phyloP scores from a whole-genome alignment of 2,329 filamentous ascomycete species.

The Zelopaecilomyces penicillatus region DNA sequence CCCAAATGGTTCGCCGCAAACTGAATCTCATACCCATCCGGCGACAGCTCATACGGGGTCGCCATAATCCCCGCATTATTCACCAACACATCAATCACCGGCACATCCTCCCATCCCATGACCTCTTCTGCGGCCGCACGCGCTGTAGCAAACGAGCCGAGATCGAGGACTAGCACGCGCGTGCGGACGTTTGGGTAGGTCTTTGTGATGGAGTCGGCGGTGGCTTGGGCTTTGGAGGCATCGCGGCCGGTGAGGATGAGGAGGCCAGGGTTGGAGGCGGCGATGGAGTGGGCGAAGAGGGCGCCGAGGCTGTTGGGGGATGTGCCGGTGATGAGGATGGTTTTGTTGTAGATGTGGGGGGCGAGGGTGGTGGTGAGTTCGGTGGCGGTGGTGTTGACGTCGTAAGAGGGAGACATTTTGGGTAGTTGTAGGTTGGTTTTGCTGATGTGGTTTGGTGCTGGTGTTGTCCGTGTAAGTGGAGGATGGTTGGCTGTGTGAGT shows the following conservation, averaged over 20 bases:
- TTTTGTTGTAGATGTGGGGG: constrained; percentile 26
- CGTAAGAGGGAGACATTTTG: constrained; percentile 6
- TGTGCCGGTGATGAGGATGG: constrained; percentile 35
- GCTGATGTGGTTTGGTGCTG: no score
- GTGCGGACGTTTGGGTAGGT: constrained; percentile 23
- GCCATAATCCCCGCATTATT: constrained; percentile 38
- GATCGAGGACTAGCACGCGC: constrained; percentile 26
- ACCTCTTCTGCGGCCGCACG: constrained; percentile 29
- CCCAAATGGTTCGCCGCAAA: constrained; percentile 38
- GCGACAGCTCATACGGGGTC: constrained; percentile 21
- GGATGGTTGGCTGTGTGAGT: no score
- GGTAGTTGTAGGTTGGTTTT: no score
- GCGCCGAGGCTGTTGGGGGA: constrained; percentile 31
- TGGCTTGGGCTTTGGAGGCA: constrained; percentile 28
- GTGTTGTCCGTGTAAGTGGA: no score
- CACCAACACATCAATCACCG: constrained; percentile 30
- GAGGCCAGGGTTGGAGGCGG: constrained; percentile 28
- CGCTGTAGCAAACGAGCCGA: constrained; percentile 27
- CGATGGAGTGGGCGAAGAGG: constrained; percentile 27
- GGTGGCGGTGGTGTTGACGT: constrained; percentile 4
- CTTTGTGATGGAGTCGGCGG: constrained; percentile 26
- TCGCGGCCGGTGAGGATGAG: constrained; percentile 40
- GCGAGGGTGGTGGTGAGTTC: constrained; percentile 22
- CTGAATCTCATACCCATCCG: constrained; percentile 34
- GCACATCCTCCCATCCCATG: constrained; percentile 11